A percentile compares a stretch with the other conserved stretches of the same genome.
These are phyloP conservation scores for Neospermospora avenae DNA, from an alignment of 2,329 filamentous ascomycete species.

Conservation along the genomic window DNA sequence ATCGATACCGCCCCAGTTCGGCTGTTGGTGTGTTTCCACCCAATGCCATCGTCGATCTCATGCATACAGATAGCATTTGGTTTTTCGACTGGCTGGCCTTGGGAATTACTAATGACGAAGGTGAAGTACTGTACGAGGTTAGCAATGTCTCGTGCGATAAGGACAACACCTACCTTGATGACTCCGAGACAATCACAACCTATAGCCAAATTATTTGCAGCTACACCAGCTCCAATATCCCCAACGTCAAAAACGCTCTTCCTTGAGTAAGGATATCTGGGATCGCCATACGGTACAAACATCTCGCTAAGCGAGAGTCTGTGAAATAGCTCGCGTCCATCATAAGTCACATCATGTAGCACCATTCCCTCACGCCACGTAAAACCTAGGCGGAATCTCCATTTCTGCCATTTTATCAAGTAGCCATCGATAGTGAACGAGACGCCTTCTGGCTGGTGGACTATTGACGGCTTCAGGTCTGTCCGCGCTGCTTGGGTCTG, in stretches of 20 bases:
- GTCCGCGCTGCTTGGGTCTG: constrained; percentile 35
- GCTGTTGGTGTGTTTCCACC: constrained; percentile 70
- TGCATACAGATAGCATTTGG: constrained; percentile 66
- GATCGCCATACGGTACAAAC: constrained; percentile 61
- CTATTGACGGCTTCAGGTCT: constrained; percentile 56
- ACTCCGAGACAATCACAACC: constrained; percentile 68
- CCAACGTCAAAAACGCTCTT: constrained; percentile 70
- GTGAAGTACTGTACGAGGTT: constrained; percentile 48
- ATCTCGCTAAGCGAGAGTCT: constrained; percentile 58
- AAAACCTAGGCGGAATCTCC: constrained; percentile 61
- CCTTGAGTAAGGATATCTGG: constrained; percentile 57
- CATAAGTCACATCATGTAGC: constrained; percentile 59
- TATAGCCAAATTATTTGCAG: constrained; percentile 62
- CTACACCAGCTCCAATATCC: constrained; percentile 60
- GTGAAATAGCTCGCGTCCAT: constrained; percentile 56
- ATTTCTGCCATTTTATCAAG: constrained; percentile 51
- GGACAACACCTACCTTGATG: constrained; percentile 45
- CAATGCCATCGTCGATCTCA: constrained; percentile 66
- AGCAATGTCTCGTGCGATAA: background rate
- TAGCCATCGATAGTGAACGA: constrained; percentile 50
- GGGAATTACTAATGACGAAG: constrained; percentile 48
- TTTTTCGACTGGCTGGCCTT: constrained; percentile 51
- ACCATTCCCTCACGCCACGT: constrained; percentile 59
- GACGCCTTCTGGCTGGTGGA: constrained; percentile 61
- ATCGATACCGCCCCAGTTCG: constrained; percentile 60